Percentiles rank a stretch among this genome's conserved stretches.
phyloP scores from a whole-genome alignment of 345 rosid species.

The Erodium maritimum region DNA sequence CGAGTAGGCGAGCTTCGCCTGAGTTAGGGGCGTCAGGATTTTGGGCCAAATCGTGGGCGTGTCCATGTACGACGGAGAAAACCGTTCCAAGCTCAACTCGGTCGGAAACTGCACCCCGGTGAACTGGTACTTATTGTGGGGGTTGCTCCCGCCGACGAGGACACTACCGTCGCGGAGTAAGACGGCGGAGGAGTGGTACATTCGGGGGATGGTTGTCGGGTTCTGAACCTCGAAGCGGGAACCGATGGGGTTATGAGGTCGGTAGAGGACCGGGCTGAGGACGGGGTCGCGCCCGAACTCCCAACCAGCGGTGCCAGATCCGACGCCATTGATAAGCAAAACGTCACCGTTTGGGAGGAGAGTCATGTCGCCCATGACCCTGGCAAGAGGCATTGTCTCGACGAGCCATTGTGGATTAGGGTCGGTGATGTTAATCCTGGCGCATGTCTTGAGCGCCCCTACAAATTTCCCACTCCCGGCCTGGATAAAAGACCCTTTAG shows the following conservation, averaged over 20 bases:
- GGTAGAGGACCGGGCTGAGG: conserved; percentile 22
- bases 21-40: not conserved
- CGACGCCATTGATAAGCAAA: conserved; percentile 41
- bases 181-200: conserved; percentile 50
- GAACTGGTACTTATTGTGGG: no score
- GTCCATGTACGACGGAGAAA: conserved; percentile 35
- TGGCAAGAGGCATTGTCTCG: conserved; percentile 49
- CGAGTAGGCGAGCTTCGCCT: conserved; percentile 2
- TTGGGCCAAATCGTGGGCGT: conserved; percentile 23
- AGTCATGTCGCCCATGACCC: no score
- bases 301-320: conserved; percentile 28
- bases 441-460: conserved; percentile 20
- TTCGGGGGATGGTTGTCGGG: conserved; percentile 34
- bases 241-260: conserved; percentile 22
- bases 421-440: conserved; percentile 28
- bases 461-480: conserved; percentile 17
- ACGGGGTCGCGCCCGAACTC: conserved; percentile 15
- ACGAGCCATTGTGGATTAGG: conserved; percentile 24
- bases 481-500: conserved; percentile 24
- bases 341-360: no score
- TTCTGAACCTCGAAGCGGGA: conserved; percentile 16
- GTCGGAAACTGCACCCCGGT: no score
- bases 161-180: conserved; percentile 42
- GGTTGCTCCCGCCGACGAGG: no score
- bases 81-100: no score